A percentile compares a stretch with the other conserved stretches of the same genome.
Conservation (phyloP, 768 basidiomycete species). For the Russula emetica region DNA sequence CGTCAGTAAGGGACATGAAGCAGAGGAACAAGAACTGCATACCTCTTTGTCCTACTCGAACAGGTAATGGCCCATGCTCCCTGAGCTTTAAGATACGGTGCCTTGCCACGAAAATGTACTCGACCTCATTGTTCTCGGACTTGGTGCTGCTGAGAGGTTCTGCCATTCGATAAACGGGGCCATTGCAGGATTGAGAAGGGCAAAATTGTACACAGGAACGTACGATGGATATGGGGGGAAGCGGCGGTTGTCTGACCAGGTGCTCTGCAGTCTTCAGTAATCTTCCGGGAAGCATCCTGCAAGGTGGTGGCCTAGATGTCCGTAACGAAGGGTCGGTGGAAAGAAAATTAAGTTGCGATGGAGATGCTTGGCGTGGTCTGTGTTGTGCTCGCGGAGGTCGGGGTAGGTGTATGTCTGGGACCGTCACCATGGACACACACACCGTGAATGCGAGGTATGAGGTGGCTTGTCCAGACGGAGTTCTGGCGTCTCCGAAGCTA, state of each 20-base stretch:
- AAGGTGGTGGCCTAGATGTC: too few relatives aligned
- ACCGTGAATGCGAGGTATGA: not conserved
- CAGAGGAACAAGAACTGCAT: too few relatives aligned
- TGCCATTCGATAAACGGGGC: too few relatives aligned
- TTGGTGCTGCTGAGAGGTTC: too few relatives aligned
- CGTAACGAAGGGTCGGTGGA: too few relatives aligned
- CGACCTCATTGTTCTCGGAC: too few relatives aligned
- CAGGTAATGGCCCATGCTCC: too few relatives aligned
- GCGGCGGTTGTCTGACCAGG: constrained; percentile 27
- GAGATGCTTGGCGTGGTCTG: constrained; percentile 17
- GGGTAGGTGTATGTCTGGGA: constrained; percentile 15
- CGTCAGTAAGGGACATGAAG: too few relatives aligned
- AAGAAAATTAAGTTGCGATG: constrained; percentile 1
- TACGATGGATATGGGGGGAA: constrained; percentile 20
- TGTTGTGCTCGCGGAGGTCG: constrained; percentile 3
- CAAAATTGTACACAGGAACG: not conserved
- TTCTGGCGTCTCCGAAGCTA: too few relatives aligned
- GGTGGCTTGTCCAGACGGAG: not conserved
- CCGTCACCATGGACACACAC: not conserved
- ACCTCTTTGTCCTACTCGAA: too few relatives aligned
- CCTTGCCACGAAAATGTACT: too few relatives aligned
- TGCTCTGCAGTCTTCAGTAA: constrained; percentile 23
- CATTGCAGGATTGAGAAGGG: not conserved
- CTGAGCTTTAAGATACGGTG: too few relatives aligned
- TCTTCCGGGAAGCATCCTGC: not conserved